Conservation (phyloP, 2,329 filamentous ascomycete genomes). For the Colletotrichum orbiculare region DNA sequence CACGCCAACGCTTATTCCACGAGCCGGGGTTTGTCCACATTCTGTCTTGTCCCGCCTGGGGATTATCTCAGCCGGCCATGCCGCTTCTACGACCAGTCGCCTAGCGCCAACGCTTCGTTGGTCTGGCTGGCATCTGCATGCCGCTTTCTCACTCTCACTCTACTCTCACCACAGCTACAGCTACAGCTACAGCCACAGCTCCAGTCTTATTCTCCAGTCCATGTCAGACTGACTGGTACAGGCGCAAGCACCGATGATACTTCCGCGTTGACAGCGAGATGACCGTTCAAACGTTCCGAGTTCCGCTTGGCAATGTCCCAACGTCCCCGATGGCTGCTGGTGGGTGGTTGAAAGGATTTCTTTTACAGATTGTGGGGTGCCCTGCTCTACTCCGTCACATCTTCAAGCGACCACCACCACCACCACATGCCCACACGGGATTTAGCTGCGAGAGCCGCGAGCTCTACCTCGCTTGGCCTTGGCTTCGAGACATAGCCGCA, state of each 20-base stretch:
- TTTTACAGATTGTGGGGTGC: background rate
- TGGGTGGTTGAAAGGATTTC: background rate
- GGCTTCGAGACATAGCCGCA: constrained; percentile 16
- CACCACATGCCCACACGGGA: background rate
- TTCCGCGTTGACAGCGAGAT: background rate
- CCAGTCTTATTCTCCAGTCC: background rate
- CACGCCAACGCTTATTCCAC: constrained; percentile 13
- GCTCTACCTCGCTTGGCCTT: constrained; percentile 12
- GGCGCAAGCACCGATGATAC: constrained; percentile 13
- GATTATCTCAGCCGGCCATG: constrained; percentile 13
- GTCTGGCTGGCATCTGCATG: constrained; percentile 20
- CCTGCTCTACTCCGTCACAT: background rate
- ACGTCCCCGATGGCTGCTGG: constrained; percentile 8
- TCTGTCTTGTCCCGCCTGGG: background rate
- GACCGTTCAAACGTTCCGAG: background rate
- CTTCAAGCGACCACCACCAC: background rate
- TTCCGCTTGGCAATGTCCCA: background rate
- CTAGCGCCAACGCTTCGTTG: constrained; percentile 1
- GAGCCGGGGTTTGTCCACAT: background rate
- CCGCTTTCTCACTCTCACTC: background rate
- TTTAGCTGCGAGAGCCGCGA: background rate
- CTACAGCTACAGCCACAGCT: background rate
- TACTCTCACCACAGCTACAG: background rate
- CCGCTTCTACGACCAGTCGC: constrained; percentile 3
- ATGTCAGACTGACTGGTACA: background rate